Conservation (phyloP, 371 early-diverging fungal genomes). For the Mucor ambiguus region DNA sequence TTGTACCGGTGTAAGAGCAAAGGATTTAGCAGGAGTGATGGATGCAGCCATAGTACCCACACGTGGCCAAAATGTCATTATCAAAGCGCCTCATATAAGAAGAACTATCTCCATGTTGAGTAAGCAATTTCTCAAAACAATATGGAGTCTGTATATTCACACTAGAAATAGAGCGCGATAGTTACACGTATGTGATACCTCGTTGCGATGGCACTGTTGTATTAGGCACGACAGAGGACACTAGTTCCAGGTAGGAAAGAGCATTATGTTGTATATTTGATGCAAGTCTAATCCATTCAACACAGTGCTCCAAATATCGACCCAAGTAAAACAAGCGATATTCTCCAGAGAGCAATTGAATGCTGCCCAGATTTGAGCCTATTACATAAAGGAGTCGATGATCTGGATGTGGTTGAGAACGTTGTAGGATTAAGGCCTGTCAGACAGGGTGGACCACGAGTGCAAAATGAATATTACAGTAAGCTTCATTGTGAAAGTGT, state of each 20-base stretch:
- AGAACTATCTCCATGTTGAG: constrained; percentile 49
- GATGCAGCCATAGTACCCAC: constrained; percentile 68
- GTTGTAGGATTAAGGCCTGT: constrained; percentile 74
- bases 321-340: constrained; percentile 17
- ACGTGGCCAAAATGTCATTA: constrained; percentile 75
- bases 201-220: constrained; percentile 75
- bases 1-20: constrained; percentile 74
- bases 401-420: constrained; percentile 57
- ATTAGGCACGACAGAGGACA: constrained; percentile 75
- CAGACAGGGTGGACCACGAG: constrained; percentile 64
- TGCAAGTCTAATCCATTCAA: not conserved
- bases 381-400: constrained; percentile 10
- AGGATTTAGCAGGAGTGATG: constrained; percentile 67
- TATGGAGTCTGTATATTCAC: not conserved
- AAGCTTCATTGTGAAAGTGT: constrained; percentile 18
- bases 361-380: constrained; percentile 34
- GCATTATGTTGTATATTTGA: not conserved
- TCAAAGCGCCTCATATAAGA: constrained; percentile 63
- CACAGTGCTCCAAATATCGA: constrained; percentile 32
- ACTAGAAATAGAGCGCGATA: not conserved
- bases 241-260: constrained; percentile 56
- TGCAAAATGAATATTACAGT: constrained; percentile 62
- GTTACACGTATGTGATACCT: constrained; percentile 78
- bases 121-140: not conserved
- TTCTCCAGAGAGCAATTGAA: constrained; percentile 20